Percentiles rank a stretch among this genome's conserved stretches.
phyloP scores from a whole-genome alignment of 176 grass and related monocot species.

The Bromus sterilis region DNA sequence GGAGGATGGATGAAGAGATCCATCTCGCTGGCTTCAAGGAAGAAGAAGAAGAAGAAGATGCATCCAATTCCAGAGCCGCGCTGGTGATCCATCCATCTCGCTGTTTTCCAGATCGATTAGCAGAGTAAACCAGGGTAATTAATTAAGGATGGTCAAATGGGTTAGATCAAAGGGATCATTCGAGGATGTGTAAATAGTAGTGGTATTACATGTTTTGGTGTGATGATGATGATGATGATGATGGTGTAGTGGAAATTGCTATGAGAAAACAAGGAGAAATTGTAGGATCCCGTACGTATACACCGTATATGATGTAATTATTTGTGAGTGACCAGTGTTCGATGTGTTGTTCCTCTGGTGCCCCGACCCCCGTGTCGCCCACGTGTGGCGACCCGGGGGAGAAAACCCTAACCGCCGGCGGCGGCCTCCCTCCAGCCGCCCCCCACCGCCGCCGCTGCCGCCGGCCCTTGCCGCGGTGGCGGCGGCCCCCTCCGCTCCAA shows the following conservation, averaged over 20 bases:
- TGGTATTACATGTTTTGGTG: constrained; percentile 37
- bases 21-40: not conserved
- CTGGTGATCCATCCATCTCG: too few species aligned
- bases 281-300: constrained; percentile 13
- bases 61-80: not conserved
- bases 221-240: not conserved
- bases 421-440: too few species aligned
- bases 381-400: too few species aligned
- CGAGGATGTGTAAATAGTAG: constrained; percentile 28
- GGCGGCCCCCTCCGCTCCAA: too few species aligned
- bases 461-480: too few species aligned
- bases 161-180: not conserved
- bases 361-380: too few species aligned
- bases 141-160: not conserved
- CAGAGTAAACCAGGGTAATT: constrained; percentile 14
- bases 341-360: too few species aligned
- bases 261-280: not conserved
- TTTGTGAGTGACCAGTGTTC: too few species aligned
- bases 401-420: too few species aligned
- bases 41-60: not conserved
- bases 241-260: constrained; percentile 4
- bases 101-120: constrained; percentile 6
- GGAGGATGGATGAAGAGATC: constrained; percentile 19
- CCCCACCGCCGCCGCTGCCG: too few species aligned
- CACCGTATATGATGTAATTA: constrained; percentile 31